Base-by-base conservation (phyloP, 164 flowering plant species). In the Piper longum region DNA sequence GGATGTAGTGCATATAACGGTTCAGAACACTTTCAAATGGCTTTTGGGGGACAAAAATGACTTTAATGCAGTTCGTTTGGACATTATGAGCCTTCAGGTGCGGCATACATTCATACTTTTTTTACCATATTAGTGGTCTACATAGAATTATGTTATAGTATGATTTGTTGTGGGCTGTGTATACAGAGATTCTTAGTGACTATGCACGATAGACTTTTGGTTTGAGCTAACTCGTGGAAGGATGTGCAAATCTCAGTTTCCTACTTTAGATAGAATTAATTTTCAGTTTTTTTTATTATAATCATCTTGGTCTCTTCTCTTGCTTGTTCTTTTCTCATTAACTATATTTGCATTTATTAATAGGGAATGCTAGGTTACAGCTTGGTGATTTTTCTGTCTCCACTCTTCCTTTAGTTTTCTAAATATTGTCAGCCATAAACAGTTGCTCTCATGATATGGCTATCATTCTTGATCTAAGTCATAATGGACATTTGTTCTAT, bases 1-100 rank as follows among this genome's bases (percentile, higher is more conserved):
- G 67, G 99, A 93, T 74, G 83, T 93, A 58, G 89, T 88, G 67
- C 99, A 93, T 69, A 88, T 93, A 64, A 93, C 96, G 43, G 79
- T 93, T 5, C 82, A 78, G 65, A 93, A 93, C 72, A 77, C 78
- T 17, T 93, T 85, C 70, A 80, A 81, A 45, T 93, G 99, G 99
- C 76, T 83, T 64, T 44, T 48, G 74, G 97, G 96, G 17, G 77
- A 75, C 67, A 90, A 79, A 78, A 76, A 65, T 66, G 97, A 88
- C 16, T 71, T 84, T 65, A 76, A 76, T 72, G 95, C 99, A 61
- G 89, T 88, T 48, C 97, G 84, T 76, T 44, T 90, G 78, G 99
- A 93, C 56, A 77, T 77, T 43, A 16, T 93, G 64, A 83, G 79
- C 2, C 59, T 93, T 56, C 72, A 72, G 88, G 98, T 90, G 73